A percentile compares a stretch with the other conserved stretches of the same genome.
phyloP scores from a whole-genome alignment of 139 green algal species.

The Closterium sp. region DNA sequence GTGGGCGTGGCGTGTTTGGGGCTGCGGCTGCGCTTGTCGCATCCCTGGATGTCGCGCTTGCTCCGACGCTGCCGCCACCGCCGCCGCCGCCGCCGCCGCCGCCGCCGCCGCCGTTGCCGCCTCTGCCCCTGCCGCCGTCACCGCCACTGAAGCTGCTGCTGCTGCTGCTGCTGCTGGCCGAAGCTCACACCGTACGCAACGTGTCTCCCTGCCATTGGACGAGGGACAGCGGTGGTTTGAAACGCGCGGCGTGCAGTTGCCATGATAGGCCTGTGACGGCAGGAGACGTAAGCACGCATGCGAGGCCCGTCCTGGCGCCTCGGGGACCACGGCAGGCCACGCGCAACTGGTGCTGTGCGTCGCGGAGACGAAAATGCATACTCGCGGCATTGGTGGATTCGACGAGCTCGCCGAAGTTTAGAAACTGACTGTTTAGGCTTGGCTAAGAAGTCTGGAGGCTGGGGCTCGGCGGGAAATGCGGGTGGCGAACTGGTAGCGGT shows the following conservation, averaged over 20 bases:
- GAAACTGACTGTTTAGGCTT: too few species aligned
- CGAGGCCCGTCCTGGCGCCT: neutral
- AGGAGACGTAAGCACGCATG: neutral
- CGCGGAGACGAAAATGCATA: neutral
- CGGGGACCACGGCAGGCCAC: neutral
- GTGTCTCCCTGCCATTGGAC: neutral
- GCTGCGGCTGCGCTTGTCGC: neutral
- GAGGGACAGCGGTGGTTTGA: neutral
- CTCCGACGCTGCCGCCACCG: neutral
- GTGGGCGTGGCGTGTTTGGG: neutral
- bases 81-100: too few species aligned
- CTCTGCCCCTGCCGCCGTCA: too few species aligned
- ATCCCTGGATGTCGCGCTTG: neutral
- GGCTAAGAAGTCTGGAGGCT: too few species aligned
- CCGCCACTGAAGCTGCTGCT: too few species aligned
- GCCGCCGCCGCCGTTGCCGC: too few species aligned
- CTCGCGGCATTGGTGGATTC: neutral
- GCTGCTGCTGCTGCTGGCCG: neutral
- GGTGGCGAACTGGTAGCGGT: too few species aligned
- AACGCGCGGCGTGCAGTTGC: neutral
- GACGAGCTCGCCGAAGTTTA: too few species aligned
- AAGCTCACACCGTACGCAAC: neutral
- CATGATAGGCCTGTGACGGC: neutral
- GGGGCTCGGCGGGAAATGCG: too few species aligned
- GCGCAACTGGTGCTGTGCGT: neutral